These are phyloP conservation scores for Trichosporon sp. DNA, from an alignment of 1,284 basidiomycete species.

Conservation along the genomic window DNA sequence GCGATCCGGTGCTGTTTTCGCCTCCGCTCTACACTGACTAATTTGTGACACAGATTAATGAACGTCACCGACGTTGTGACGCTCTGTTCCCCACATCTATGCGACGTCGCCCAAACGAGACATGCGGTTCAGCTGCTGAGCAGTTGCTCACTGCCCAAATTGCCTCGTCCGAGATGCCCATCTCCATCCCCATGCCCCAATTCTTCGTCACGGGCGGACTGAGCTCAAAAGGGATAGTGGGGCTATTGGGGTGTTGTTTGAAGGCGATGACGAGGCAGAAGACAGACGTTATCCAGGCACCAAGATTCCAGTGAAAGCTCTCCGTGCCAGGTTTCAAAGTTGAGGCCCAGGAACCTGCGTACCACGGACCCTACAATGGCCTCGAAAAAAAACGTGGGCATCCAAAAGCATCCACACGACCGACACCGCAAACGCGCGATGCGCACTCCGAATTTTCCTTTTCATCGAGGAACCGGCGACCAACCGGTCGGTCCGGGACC, in stretches of 20 bases:
- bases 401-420: constrained; percentile 2
- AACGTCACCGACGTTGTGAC: background rate
- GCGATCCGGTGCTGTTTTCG: background rate
- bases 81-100: background rate
- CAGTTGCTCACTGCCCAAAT: background rate
- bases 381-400: background rate
- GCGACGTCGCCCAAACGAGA: too few species aligned
- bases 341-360: background rate
- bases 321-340: background rate
- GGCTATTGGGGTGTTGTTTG: background rate
- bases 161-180: background rate
- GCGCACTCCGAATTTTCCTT: background rate
- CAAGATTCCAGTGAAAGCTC: background rate
- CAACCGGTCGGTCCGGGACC: background rate
- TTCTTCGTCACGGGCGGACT: background rate
- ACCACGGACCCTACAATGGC: background rate
- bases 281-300: background rate
- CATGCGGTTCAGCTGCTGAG: background rate
- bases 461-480: background rate
- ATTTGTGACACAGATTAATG: background rate
- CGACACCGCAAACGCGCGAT: background rate
- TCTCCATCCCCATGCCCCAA: background rate
- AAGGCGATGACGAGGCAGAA: background rate
- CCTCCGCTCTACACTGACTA: background rate
- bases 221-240: background rate